A percentile compares a stretch with the other conserved stretches of the same genome.
These are phyloP conservation scores for Mucor circinelloides DNA, from an alignment of 371 early-diverging fungal species.

Conservation along the genomic window DNA sequence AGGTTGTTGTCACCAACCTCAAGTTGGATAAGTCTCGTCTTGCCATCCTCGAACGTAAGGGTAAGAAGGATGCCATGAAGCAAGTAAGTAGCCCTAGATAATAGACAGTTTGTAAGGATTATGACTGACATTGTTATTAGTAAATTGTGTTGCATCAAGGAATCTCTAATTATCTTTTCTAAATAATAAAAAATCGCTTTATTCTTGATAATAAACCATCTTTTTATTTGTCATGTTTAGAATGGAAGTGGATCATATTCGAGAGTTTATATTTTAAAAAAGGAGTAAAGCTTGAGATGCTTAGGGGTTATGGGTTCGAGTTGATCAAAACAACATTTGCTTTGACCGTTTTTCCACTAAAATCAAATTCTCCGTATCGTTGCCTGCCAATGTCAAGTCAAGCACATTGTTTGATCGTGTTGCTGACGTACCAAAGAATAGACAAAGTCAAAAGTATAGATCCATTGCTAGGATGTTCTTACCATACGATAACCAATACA, in stretches of 20 bases:
- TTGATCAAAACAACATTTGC: too few species aligned
- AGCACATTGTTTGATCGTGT: too few species aligned
- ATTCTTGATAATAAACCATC: background rate
- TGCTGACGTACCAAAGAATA: too few species aligned
- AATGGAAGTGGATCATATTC: background rate
- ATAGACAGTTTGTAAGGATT: background rate
- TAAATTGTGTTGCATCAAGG: background rate
- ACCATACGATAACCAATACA: too few species aligned
- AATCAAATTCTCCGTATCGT: too few species aligned
- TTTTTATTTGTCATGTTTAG: background rate
- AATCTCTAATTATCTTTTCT: background rate
- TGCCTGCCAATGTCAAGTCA: too few species aligned
- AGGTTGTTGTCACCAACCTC: conserved; percentile 94
- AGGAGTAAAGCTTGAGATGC: background rate
- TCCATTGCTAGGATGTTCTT: too few species aligned
- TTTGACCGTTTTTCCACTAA: too few species aligned
- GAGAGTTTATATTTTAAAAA: background rate
- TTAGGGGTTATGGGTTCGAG: background rate
- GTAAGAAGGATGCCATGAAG: conserved; percentile 51
- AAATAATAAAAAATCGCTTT: background rate
- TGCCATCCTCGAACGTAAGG: conserved; percentile 83
- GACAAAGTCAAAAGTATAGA: too few species aligned
- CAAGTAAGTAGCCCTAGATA: conserved; percentile 29
- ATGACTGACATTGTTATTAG: background rate
- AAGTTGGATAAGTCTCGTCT: conserved; percentile 96